Conservation (phyloP, 2,329 filamentous ascomycete species). For the Fusarium albidum region DNA sequence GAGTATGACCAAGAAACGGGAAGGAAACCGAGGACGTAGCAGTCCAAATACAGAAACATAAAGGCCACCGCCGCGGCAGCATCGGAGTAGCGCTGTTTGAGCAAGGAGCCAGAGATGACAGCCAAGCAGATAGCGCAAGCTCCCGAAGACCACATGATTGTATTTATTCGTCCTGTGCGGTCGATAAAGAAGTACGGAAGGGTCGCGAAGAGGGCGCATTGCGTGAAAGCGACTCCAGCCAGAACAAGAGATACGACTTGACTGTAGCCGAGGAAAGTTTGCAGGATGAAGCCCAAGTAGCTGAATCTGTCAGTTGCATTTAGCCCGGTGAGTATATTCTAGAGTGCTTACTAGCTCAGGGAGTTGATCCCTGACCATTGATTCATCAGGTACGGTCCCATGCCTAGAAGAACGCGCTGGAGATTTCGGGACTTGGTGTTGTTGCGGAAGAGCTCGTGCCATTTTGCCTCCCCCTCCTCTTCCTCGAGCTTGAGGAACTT, state of each 20-base stretch:
- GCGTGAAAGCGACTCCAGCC: slow-evolving; percentile 9
- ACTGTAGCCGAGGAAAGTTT: no score
- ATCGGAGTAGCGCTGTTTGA: neutral
- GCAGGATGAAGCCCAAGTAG: no score
- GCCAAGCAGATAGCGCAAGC: slow-evolving; percentile 8
- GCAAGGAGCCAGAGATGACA: slow-evolving; percentile 7
- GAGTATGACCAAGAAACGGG: slow-evolving; percentile 2
- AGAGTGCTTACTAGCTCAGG: no score
- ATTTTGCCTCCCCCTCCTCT: slow-evolving; percentile 2
- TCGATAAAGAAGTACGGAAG: slow-evolving; percentile 14
- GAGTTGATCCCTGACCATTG: no score
- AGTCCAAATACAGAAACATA: slow-evolving; percentile 12
- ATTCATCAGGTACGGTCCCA: no score
- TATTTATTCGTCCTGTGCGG: slow-evolving; percentile 6
- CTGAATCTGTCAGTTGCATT: no score
- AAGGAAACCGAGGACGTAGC: slow-evolving; percentile 3
- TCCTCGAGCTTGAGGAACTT: slow-evolving; percentile 6
- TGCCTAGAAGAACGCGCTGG: slow-evolving; percentile 3
- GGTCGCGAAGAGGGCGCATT: slow-evolving; percentile 3
- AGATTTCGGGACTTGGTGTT: slow-evolving; percentile 12
- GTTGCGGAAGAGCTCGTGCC: slow-evolving; percentile 10
- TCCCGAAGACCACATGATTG: slow-evolving; percentile 5
- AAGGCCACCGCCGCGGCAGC: slow-evolving; percentile 10
- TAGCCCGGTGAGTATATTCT: no score
- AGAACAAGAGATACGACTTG: slow-evolving; percentile 10